Percentiles rank a stretch among this genome's conserved stretches.
Evolutionary conservation across 75 land plant genomes (phyloP).

Genomic region (Larix kaempferi): DNA sequence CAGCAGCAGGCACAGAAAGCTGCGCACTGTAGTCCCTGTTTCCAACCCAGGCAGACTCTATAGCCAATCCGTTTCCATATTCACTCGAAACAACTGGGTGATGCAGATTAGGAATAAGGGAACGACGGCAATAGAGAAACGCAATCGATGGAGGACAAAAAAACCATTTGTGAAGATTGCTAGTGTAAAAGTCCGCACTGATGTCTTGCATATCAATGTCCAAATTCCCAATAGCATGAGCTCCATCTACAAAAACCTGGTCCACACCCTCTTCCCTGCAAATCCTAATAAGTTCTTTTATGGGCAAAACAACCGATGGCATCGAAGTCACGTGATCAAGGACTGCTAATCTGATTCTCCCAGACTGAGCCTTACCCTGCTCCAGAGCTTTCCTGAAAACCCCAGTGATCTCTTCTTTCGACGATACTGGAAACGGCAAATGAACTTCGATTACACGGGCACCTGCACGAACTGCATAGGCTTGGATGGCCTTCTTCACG

Average conservation of each 20-base stretch:
- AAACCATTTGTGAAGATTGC: constrained; percentile 59
- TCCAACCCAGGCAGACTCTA: constrained; percentile 46
- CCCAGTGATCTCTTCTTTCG: constrained; percentile 21
- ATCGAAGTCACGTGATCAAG: constrained; percentile 49
- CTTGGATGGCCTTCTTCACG: constrained; percentile 45
- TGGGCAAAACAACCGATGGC: constrained; percentile 42
- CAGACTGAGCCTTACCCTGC: constrained; percentile 12
- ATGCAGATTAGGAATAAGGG: constrained; percentile 28
- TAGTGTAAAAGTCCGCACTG: constrained; percentile 49
- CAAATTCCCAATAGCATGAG: constrained; percentile 45
- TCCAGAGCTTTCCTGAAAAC: constrained; percentile 19
- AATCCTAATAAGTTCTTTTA: constrained; percentile 27
- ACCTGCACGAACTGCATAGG: constrained; percentile 40
- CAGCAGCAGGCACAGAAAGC: constrained; percentile 33
- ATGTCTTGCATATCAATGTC: constrained; percentile 38
- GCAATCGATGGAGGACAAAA: constrained; percentile 41
- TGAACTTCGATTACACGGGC: constrained; percentile 30
- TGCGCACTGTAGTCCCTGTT: constrained; percentile 58
- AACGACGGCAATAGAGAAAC: constrained; percentile 29
- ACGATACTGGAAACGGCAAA: constrained; percentile 36
- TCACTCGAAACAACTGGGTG: constrained; percentile 49
- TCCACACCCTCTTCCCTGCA: constrained; percentile 50
- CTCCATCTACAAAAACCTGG: constrained; percentile 48
- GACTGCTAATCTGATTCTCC: constrained; percentile 36
- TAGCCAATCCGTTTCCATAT: constrained; percentile 32